Evolutionary conservation across 1,284 basidiomycete genomes (phyloP).

Genomic region (Marasmius tenuissimus): DNA sequence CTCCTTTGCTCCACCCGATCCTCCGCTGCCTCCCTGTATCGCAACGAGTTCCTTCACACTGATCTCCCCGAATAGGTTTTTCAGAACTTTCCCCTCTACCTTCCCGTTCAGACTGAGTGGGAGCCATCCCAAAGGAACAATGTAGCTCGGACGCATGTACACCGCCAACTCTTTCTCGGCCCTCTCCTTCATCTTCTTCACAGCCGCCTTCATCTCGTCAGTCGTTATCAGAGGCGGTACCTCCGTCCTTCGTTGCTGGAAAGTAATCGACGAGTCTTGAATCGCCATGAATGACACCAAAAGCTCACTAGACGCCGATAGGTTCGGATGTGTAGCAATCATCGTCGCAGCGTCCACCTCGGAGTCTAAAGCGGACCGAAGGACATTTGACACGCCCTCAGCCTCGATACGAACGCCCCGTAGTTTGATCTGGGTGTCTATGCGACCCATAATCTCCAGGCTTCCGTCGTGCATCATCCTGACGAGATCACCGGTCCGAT

Average conservation of each 20-base stretch:
- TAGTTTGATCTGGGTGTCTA: constrained; percentile 55
- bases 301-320: constrained; percentile 32
- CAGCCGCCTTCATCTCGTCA: background rate
- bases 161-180: constrained; percentile 10
- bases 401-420: constrained; percentile 47
- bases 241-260: constrained; percentile 10
- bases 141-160: constrained; percentile 16
- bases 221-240: constrained; percentile 2
- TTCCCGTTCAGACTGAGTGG: constrained; percentile 18
- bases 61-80: constrained; percentile 5
- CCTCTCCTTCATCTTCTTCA: constrained; percentile 9
- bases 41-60: constrained; percentile 2
- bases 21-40: background rate
- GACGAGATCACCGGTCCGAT: constrained; percentile 51
- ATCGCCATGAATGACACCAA: constrained; percentile 40
- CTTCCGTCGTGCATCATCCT: constrained; percentile 56
- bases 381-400: constrained; percentile 42
- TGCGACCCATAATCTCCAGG: constrained; percentile 54
- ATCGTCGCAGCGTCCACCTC: constrained; percentile 36
- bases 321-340: constrained; percentile 34
- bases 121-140: constrained; percentile 14
- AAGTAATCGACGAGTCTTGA: constrained; percentile 3
- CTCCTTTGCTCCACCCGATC: background rate
- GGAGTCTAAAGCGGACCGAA: constrained; percentile 25
- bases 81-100: constrained; percentile 12